Percentiles rank a stretch among this genome's conserved stretches.
These are phyloP conservation scores for Rhodosporidiobolus sp. DNA, from an alignment of 768 basidiomycete species.

Conservation along the genomic window DNA sequence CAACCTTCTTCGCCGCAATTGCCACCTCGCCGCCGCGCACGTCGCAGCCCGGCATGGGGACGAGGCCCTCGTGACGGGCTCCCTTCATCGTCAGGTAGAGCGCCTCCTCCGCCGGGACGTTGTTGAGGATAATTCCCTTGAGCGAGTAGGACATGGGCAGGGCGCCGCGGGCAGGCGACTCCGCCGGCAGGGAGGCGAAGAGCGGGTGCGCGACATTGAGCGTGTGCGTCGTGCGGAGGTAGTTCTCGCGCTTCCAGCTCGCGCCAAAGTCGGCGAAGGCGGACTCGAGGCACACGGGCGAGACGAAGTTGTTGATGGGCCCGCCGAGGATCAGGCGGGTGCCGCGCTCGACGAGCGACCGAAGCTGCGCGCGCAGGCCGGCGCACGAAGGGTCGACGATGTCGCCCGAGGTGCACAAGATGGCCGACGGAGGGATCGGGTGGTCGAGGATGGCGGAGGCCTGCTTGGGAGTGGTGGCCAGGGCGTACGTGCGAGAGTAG, in stretches of 20 bases:
- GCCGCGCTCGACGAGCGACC: background rate
- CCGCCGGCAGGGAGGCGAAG: background rate
- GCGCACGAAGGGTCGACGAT: background rate
- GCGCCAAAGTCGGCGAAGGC: background rate
- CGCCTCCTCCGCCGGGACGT: background rate
- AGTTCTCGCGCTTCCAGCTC: background rate
- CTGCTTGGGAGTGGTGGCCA: background rate
- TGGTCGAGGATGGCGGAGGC: background rate
- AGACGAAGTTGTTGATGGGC: background rate
- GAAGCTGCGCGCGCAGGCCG: background rate
- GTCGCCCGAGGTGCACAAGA: background rate
- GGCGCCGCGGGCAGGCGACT: background rate
- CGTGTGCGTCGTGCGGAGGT: conserved; percentile 19
- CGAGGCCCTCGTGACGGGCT: background rate
- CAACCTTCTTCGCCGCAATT: conserved; percentile 7
- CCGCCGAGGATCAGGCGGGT: conserved; percentile 10
- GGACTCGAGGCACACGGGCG: background rate
- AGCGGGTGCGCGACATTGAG: conserved; percentile 12
- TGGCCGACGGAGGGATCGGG: background rate
- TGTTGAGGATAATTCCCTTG: conserved; percentile 7
- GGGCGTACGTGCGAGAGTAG: background rate
- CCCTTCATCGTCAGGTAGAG: background rate
- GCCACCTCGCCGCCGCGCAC: background rate
- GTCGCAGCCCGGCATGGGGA: background rate
- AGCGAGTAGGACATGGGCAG: conserved; percentile 7